phyloP scores from a whole-genome alignment of 495 filamentous ascomycete genomes.

The Aspergillus heteromorphus region DNA sequence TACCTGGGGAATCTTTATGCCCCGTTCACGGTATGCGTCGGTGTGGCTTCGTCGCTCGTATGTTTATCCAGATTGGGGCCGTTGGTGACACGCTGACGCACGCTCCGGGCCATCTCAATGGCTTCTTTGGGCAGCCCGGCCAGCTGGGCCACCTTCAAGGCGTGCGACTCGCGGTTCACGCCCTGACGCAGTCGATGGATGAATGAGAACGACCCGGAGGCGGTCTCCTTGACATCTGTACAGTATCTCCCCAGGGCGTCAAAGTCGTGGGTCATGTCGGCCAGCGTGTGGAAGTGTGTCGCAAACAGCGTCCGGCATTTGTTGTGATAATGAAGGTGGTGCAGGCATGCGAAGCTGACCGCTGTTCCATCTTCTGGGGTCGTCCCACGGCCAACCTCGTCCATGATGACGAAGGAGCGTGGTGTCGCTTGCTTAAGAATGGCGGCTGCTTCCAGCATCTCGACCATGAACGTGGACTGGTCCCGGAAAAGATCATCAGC shows the following conservation, averaged over 20 bases:
- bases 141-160: slow-evolving; percentile 83
- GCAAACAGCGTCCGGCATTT: slow-evolving; percentile 81
- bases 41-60: neutral
- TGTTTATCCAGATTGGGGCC: neutral
- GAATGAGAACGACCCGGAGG: slow-evolving; percentile 68
- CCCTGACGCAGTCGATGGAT: slow-evolving; percentile 75
- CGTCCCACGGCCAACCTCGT: slow-evolving; percentile 92
- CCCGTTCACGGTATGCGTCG: neutral
- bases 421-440: slow-evolving; percentile 48
- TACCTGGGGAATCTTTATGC: neutral
- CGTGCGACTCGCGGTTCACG: slow-evolving; percentile 82
- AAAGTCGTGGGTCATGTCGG: slow-evolving; percentile 66
- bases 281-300: slow-evolving; percentile 86
- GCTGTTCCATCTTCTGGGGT: slow-evolving; percentile 87
- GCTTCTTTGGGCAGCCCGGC: slow-evolving; percentile 66
- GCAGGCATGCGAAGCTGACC: slow-evolving; percentile 79
- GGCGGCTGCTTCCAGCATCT: slow-evolving; percentile 51
- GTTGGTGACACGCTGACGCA: slow-evolving; percentile 13
- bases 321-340: slow-evolving; percentile 74
- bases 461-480: slow-evolving; percentile 88
- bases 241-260: slow-evolving; percentile 74
- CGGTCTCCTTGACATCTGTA: slow-evolving; percentile 76
- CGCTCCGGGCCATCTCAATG: slow-evolving; percentile 47
- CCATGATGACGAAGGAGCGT: slow-evolving; percentile 91
- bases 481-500: slow-evolving; percentile 88